phyloP scores from a whole-genome alignment of 441 rosid species.

The Syzygium malaccense region DNA sequence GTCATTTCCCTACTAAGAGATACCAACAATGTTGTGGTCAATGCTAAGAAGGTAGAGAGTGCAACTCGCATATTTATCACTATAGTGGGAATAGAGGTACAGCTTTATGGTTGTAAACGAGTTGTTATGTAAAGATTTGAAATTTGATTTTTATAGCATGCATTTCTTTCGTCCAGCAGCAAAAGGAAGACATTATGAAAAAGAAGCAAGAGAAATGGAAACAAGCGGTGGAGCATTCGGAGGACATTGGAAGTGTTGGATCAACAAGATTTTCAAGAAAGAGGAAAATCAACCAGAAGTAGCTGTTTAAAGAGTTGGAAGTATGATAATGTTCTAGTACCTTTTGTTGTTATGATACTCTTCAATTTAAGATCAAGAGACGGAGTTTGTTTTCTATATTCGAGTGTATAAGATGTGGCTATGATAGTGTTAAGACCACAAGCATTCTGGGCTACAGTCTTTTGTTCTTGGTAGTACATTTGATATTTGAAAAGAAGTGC shows the following conservation, averaged over 20 bases:
- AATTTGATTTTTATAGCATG: not conserved
- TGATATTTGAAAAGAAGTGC: not conserved
- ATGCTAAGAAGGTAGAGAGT: not conserved
- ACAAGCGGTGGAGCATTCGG: not conserved
- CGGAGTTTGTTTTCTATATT: too few species aligned
- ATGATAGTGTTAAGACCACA: too few species aligned
- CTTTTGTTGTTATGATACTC: too few species aligned
- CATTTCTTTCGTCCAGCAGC: not conserved
- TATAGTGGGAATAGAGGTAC: not conserved
- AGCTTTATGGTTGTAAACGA: not conserved
- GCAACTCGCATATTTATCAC: not conserved
- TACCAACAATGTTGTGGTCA: not conserved
- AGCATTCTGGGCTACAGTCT: not conserved
- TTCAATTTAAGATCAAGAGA: too few species aligned
- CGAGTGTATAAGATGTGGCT: too few species aligned
- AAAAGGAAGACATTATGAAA: not conserved
- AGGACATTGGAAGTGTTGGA: not conserved
- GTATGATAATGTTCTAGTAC: too few species aligned
- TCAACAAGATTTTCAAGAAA: not conserved
- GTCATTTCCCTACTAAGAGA: not conserved
- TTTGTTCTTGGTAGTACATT: not conserved
- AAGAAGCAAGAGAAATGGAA: not conserved
- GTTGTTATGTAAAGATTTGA: not conserved
- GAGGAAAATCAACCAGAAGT: too few species aligned
- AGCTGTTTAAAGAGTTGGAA: too few species aligned